Evolutionary conservation across 352 stramenopile species (phyloP).

Genomic region (Pilasporangium apinafurcum): DNA sequence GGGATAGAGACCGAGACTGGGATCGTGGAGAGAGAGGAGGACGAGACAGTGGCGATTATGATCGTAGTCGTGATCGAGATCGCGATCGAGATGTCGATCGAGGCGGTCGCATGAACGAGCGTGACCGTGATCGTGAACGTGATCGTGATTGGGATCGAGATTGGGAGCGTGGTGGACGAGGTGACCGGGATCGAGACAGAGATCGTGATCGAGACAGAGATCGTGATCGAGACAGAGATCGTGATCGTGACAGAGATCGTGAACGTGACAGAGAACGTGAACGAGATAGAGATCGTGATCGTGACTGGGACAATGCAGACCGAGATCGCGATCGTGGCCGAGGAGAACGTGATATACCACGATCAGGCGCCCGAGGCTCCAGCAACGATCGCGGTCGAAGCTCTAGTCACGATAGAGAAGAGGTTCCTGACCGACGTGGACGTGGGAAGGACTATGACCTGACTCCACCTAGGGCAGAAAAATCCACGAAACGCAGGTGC

Average conservation of each 20-base stretch:
- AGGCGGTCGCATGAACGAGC: conserved; percentile 12
- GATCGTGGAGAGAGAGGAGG: too few relatives aligned
- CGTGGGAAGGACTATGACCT: conserved; percentile 39
- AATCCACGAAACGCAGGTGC: conserved; percentile 30
- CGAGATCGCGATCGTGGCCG: conserved; percentile 17
- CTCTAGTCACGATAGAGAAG: conserved; percentile 17
- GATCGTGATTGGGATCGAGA: conserved; percentile 2
- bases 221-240: conserved; percentile 26
- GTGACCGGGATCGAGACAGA: conserved; percentile 9
- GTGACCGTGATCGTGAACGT: conserved; percentile 10
- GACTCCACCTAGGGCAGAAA: conserved; percentile 10
- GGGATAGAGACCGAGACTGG: conserved; percentile 2
- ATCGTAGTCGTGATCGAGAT: conserved; percentile 6
- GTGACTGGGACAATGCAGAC: conserved; percentile 20
- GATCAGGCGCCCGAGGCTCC: conserved; percentile 19
- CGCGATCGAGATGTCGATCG: conserved; percentile 5
- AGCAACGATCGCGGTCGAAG: conserved; percentile 17
- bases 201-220: conserved; percentile 19
- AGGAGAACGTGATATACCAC: conserved; percentile 20
- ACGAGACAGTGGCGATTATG: conserved; percentile 6
- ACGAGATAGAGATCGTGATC: conserved; percentile 19
- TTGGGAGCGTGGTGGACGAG: conserved; percentile 10
- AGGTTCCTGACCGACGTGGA: conserved; percentile 20
- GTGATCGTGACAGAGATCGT: conserved; percentile 14
- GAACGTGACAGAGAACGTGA: conserved; percentile 13